A percentile compares a stretch with the other conserved stretches of the same genome.
These are phyloP conservation scores for Zymoseptoria brevis DNA, from an alignment of 2,329 filamentous ascomycete genomes.

Conservation along the genomic window DNA sequence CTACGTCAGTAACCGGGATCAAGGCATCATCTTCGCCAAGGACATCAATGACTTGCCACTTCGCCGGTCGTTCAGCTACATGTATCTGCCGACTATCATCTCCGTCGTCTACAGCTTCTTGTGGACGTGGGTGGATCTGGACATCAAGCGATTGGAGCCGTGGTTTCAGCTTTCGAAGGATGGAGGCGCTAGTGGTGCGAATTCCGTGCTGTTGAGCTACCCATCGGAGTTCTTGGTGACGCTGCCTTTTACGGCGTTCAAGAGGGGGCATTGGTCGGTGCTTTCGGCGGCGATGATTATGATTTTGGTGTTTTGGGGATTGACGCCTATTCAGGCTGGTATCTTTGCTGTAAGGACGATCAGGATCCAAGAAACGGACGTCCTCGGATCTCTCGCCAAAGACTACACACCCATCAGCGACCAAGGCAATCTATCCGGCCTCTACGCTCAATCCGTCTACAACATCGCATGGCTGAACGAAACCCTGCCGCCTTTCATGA, in stretches of 20 bases:
- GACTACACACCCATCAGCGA: constrained; percentile 22
- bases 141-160: constrained; percentile 52
- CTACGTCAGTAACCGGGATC: constrained; percentile 31
- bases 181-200: constrained; percentile 34
- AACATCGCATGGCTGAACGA: constrained; percentile 43
- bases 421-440: constrained; percentile 30
- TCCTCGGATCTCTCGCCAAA: constrained; percentile 11
- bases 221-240: constrained; percentile 43
- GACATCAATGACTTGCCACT: constrained; percentile 33
- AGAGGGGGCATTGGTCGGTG: constrained; percentile 42
- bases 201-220: constrained; percentile 49
- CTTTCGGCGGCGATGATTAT: constrained; percentile 43
- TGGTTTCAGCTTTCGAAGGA: constrained; percentile 50
- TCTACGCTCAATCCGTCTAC: constrained; percentile 41
- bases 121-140: constrained; percentile 55
- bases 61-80: constrained; percentile 34
- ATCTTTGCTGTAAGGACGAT: constrained; percentile 37
- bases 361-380: neutral
- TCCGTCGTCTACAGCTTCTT: constrained; percentile 49
- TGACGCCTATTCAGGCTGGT: constrained; percentile 51
- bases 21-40: constrained; percentile 37
- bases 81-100: constrained; percentile 48
- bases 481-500: constrained; percentile 38
- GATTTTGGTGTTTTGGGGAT: constrained; percentile 46
- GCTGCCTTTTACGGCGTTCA: constrained; percentile 36